Evolutionary conservation across 169 alveolate genomes (phyloP), one percentile per base, ranked within the genome.

Genomic region (Cryptosporidium sp.): DNA sequence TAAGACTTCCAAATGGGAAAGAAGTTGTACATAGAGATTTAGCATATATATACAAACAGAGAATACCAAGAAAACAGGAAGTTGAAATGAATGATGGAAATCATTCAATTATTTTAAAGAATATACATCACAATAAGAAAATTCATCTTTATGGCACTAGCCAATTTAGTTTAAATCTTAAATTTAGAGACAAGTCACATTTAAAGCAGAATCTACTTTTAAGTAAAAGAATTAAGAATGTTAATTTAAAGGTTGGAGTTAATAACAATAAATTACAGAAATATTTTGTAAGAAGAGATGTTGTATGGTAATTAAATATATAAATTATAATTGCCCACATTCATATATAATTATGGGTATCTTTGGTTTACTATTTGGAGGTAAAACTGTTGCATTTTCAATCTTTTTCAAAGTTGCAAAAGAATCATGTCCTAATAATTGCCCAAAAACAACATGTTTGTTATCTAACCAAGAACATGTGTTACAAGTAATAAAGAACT

Each of bases 391-490:
- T 6, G 94, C 97, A 71, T 91, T 94, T 91, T 95, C 96, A 86
- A 95, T 95, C 86, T 95, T 95, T 55, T 93, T 94, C 50, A 95
- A 86, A 52, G 94, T 92, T 37, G 94, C 89, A 33, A 85, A 85
- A 58, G 97, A 95, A 26, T 94, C 96, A 67, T 92, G 93, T 71
- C 95, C 97, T 59, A 93, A 68, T 62, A 93, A 92, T 84, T 94
- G 95, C 33, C 99, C 99, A 92, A 97, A 97, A 31, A 97, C 99
- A 41, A 97, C 99, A 71, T 98, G 98, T 94, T 96, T 97, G 37
- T 97, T 97, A 93, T 98, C 99, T 45, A 98, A 93, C 99, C 99
- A 97, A 71, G 96, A 97, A 86, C 99, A 96, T 84, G 95, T 91
- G 84, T 92, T 96, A 58, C 98, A 96, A n/a, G 99, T 97, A 70